Conservation (phyloP, 148 eudicot genomes). For the Cornus suecica region DNA sequence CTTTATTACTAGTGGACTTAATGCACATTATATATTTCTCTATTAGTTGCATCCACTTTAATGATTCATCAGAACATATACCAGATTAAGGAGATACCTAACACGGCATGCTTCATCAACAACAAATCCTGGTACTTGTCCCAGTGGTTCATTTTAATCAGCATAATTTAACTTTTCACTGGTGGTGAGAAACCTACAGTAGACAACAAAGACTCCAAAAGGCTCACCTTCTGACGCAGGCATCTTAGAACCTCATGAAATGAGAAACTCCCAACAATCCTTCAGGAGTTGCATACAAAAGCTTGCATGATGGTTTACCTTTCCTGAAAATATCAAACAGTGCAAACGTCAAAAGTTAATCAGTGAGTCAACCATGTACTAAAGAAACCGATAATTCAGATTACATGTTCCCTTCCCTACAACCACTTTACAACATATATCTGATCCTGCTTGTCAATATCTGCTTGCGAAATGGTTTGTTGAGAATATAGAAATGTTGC, state of each 20-base stretch:
- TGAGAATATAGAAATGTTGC: constrained; percentile 97
- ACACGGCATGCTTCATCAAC: constrained; percentile 99
- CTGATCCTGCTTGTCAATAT: constrained; percentile 58
- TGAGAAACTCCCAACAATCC: constrained; percentile 80
- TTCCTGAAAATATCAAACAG: constrained; percentile 44
- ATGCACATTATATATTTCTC: not conserved
- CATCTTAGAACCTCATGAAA: too few relatives aligned
- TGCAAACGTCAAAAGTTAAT: not conserved
- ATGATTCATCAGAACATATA: not conserved
- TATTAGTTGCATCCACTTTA: constrained; percentile 1
- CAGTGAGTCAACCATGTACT: not conserved
- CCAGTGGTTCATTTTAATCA: constrained; percentile 49
- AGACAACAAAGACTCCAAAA: constrained; percentile 7
- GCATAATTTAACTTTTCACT: not conserved
- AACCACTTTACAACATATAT: not conserved
- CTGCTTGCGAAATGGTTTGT: constrained; percentile 82
- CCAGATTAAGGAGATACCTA: constrained; percentile 50
- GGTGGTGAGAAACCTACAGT: not conserved
- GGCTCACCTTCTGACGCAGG: constrained; percentile 68
- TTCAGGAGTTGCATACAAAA: constrained; percentile 98
- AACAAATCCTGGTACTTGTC: constrained; percentile 88
- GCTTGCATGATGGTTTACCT: constrained; percentile 93
- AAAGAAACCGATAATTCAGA: not conserved
- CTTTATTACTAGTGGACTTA: not conserved
- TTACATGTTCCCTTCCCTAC: too few relatives aligned